Conservation (phyloP, 2,329 filamentous ascomycete species). For the Diplodia seriata region DNA sequence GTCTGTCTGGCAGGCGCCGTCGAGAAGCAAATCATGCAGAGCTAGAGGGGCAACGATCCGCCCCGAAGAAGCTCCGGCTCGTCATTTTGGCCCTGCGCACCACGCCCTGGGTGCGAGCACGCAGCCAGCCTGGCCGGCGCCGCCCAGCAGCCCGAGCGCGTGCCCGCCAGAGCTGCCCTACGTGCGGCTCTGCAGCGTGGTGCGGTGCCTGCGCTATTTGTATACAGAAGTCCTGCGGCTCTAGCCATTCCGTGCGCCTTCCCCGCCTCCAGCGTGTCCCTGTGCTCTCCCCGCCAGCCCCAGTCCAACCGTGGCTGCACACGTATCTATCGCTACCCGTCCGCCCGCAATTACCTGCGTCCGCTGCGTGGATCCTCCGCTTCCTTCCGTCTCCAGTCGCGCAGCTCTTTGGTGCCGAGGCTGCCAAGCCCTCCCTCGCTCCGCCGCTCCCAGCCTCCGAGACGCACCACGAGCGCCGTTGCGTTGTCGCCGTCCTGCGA, state of each 20-base stretch:
- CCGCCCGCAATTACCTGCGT: slow-evolving; percentile 19
- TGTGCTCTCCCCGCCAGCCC: slow-evolving; percentile 21
- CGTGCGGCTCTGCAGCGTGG: slow-evolving; percentile 12
- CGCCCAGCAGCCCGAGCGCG: slow-evolving; percentile 26
- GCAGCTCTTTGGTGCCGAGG: slow-evolving; percentile 88
- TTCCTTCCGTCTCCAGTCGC: slow-evolving; percentile 81
- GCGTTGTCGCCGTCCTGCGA: slow-evolving; percentile 68
- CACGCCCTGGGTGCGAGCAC: not conserved
- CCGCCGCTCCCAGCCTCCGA: slow-evolving; percentile 72
- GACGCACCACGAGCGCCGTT: slow-evolving; percentile 66
- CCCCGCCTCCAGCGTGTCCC: slow-evolving; percentile 13
- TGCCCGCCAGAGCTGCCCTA: not conserved
- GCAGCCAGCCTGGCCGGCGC: slow-evolving; percentile 1
- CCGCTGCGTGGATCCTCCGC: slow-evolving; percentile 80
- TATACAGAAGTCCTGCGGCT: slow-evolving; percentile 21
- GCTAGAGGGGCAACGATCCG: slow-evolving; percentile 28
- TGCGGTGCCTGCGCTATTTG: slow-evolving; percentile 13
- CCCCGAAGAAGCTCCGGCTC: slow-evolving; percentile 10
- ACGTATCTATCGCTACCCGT: slow-evolving; percentile 14
- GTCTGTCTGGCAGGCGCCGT: slow-evolving; percentile 30
- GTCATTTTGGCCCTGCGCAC: slow-evolving; percentile 6
- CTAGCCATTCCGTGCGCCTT: not conserved
- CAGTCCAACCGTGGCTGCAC: slow-evolving; percentile 17
- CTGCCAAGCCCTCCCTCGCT: slow-evolving; percentile 87
- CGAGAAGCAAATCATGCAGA: slow-evolving; percentile 30